These are phyloP conservation scores for Physaria fendleri DNA, from an alignment of 345 rosid genomes.

Conservation along the genomic window DNA sequence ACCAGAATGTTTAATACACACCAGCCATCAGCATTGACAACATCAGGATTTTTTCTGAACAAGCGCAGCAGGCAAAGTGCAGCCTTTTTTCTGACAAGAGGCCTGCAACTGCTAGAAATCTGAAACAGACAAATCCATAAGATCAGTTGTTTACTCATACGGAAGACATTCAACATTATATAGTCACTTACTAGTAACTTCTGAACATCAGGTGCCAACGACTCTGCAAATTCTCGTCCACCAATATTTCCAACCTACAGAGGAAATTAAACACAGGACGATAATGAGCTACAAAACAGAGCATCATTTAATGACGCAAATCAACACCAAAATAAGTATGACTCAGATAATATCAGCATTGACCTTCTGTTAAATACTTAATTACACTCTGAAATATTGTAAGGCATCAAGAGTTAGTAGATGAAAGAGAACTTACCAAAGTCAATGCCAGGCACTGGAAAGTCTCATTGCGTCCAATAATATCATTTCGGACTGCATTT, in stretches of 20 bases:
- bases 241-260: conserved; percentile 97
- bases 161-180: no score
- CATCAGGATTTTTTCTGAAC: conserved; percentile 95
- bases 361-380: no score
- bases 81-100: conserved; percentile 95
- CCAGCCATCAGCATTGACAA: conserved; percentile 96
- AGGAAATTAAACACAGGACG: conserved; percentile 41
- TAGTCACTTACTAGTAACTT: conserved; percentile 83
- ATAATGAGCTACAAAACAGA: conserved; percentile 36
- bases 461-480: conserved; percentile 96
- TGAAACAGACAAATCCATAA: conserved; percentile 34
- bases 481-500: conserved; percentile 92
- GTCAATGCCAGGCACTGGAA: conserved; percentile 99
- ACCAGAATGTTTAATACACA: conserved; percentile 30
- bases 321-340: no score
- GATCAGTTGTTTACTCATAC: conserved; percentile 11
- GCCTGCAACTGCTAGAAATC: conserved; percentile 99
- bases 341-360: no score
- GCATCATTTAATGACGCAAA: background rate
- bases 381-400: no score
- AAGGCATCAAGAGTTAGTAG: no score
- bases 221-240: conserved; percentile 98
- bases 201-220: conserved; percentile 98
- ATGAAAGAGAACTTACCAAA: conserved; percentile 66
- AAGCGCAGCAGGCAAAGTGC: conserved; percentile 94